phyloP scores from a whole-genome alignment of 441 rosid species.

The Flueggea neowawraea region DNA sequence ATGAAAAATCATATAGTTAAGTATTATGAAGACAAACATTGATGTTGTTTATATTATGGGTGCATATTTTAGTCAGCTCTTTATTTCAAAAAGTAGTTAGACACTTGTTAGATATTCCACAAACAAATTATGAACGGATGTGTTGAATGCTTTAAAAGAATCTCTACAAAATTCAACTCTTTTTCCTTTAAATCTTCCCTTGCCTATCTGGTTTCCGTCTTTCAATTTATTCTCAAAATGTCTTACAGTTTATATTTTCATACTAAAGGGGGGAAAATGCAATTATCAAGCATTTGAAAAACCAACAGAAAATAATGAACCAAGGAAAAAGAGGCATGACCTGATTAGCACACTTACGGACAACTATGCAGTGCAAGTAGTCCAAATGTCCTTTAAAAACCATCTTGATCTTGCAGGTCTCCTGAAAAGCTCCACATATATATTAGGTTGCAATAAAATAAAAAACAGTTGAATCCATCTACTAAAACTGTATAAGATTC shows the following conservation, averaged over 20 bases:
- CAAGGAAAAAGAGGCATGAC: slow-evolving; percentile 26
- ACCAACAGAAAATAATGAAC: neutral
- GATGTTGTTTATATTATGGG: too few species aligned
- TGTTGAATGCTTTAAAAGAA: too few species aligned
- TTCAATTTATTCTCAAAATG: neutral
- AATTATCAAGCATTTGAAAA: neutral
- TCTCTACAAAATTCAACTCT: too few species aligned
- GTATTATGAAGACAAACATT: neutral
- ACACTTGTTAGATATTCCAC: too few species aligned
- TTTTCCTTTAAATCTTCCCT: neutral
- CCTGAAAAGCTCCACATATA: slow-evolving; percentile 49
- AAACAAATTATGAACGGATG: too few species aligned
- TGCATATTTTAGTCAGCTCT: too few species aligned
- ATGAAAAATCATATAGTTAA: slow-evolving; percentile 5
- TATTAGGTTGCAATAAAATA: slow-evolving; percentile 7
- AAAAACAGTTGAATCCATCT: slow-evolving; percentile 3
- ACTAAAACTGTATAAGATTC: neutral
- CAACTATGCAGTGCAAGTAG: slow-evolving; percentile 79
- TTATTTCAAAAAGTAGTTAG: too few species aligned
- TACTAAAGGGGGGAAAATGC: neutral
- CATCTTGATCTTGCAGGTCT: slow-evolving; percentile 67
- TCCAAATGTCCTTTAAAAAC: slow-evolving; percentile 86
- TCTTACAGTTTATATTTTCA: neutral
- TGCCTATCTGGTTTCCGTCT: neutral
- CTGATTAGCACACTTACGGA: slow-evolving; percentile 73